phyloP scores from a whole-genome alignment of 441 rosid species.

The Euphorbia celastroides region DNA sequence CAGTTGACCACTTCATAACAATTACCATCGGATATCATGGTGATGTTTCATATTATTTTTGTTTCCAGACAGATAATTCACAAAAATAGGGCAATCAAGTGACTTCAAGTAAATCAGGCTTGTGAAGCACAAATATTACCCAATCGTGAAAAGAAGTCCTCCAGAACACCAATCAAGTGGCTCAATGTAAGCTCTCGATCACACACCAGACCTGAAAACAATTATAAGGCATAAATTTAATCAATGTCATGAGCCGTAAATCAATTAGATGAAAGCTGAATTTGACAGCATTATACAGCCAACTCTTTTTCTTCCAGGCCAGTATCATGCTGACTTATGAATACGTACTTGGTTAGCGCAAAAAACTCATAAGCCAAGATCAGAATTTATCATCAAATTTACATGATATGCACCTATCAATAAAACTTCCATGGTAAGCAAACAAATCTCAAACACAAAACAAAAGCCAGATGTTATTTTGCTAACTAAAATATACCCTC shows the following conservation, averaged over 20 bases:
- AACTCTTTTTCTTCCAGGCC: not conserved
- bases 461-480: slow-evolving; percentile 3
- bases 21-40: not conserved
- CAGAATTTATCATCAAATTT: not conserved
- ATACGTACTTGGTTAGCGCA: not conserved
- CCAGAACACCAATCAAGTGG: slow-evolving; percentile 77
- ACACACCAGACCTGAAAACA: slow-evolving; percentile 75
- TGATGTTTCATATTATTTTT: not conserved
- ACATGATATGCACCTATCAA: not conserved
- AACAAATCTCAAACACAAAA: not conserved
- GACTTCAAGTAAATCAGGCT: not conserved
- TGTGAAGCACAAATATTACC: slow-evolving; percentile 34
- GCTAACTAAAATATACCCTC: slow-evolving; percentile 49
- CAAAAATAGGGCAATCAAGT: not conserved
- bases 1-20: not conserved
- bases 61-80: not conserved
- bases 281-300: not conserved
- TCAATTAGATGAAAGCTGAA: not conserved
- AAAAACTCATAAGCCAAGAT: slow-evolving; percentile 2
- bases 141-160: slow-evolving; percentile 83
- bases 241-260: not conserved
- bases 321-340: not conserved
- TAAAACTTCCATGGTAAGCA: not conserved
- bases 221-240: not conserved
- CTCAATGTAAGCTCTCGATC: slow-evolving; percentile 90